Conservation (phyloP, 23 red algal genomes). For the Agarophyton chilense region DNA sequence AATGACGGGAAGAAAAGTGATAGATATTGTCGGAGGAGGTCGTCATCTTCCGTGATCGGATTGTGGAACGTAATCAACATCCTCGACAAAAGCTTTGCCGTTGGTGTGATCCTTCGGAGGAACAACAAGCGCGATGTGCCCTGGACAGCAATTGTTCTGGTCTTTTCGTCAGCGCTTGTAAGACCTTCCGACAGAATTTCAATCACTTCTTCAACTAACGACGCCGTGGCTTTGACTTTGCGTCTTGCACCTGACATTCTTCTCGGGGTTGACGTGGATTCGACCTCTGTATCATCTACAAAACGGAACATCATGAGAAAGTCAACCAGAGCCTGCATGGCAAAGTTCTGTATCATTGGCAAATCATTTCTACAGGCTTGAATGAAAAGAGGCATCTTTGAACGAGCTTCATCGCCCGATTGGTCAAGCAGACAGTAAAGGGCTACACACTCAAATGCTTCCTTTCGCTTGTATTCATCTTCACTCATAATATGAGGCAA, state of each 20-base stretch:
- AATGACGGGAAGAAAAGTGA: constrained; percentile 77
- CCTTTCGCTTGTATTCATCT: constrained; percentile 46
- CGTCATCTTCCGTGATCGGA: constrained; percentile 65
- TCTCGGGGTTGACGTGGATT: background rate
- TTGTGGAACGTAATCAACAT: constrained; percentile 56
- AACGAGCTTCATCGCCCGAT: constrained; percentile 51
- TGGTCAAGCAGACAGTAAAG: constrained; percentile 70
- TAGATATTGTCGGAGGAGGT: constrained; percentile 55
- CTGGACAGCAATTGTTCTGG: constrained; percentile 28
- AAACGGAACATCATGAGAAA: constrained; percentile 73
- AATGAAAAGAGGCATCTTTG: constrained; percentile 65
- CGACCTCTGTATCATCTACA: constrained; percentile 6
- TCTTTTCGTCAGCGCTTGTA: constrained; percentile 19
- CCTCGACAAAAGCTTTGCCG: constrained; percentile 21
- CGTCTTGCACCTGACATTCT: background rate
- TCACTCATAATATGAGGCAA: constrained; percentile 46
- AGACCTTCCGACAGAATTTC: constrained; percentile 38
- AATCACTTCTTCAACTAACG: constrained; percentile 20
- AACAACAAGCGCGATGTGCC: constrained; percentile 49
- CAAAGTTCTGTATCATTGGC: constrained; percentile 54
- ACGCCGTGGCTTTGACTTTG: background rate
- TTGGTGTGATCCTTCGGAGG: constrained; percentile 38
- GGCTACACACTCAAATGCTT: constrained; percentile 41
- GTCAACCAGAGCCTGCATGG: constrained; percentile 58
- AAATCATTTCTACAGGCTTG: constrained; percentile 47